phyloP scores from a whole-genome alignment of 2,329 filamentous ascomycete species.

The Diaporthe citri region DNA sequence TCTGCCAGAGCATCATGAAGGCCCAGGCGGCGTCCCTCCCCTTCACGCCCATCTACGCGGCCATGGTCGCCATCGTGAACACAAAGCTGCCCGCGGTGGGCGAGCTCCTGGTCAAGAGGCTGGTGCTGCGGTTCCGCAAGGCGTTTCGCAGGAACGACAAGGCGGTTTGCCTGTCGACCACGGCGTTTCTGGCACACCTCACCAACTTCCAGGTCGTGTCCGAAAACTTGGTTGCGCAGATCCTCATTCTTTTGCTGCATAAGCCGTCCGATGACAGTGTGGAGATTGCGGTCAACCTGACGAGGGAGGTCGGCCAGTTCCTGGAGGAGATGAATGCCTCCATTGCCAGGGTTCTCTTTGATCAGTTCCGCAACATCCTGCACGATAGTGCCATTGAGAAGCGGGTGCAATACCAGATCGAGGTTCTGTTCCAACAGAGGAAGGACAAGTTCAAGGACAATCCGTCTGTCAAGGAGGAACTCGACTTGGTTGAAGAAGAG shows the following conservation, averaged over 20 bases:
- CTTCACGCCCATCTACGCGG: slow-evolving; percentile 96
- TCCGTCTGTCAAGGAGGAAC: slow-evolving; percentile 87
- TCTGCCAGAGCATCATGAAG: slow-evolving; percentile 98
- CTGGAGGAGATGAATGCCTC: slow-evolving; percentile 94
- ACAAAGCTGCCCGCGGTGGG: slow-evolving; percentile 96
- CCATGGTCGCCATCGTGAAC: slow-evolving; percentile 96
- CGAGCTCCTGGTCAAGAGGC: slow-evolving; percentile 85
- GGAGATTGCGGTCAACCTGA: slow-evolving; percentile 95
- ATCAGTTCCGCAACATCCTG: slow-evolving; percentile 94
- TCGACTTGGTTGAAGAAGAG: slow-evolving; percentile 96
- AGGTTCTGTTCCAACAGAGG: slow-evolving; percentile 95
- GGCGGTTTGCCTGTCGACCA: slow-evolving; percentile 91
- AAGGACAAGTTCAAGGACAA: slow-evolving; percentile 98
- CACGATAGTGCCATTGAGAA: slow-evolving; percentile 98
- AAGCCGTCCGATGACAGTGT: slow-evolving; percentile 98
- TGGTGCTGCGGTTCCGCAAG: slow-evolving; percentile 94
- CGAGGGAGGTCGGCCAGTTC: slow-evolving; percentile 92
- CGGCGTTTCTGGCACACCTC: slow-evolving; percentile 93
- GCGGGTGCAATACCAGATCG: slow-evolving; percentile 99
- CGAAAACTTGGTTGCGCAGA: slow-evolving; percentile 93
- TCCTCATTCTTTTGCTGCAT: slow-evolving; percentile 89
- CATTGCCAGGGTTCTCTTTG: slow-evolving; percentile 91
- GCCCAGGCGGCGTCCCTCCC: slow-evolving; percentile 95
- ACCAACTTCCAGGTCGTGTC: slow-evolving; percentile 97
- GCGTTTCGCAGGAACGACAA: slow-evolving; percentile 98